phyloP scores from a whole-genome alignment of 2,329 filamentous ascomycete genomes.

The Alternaria brassicae region DNA sequence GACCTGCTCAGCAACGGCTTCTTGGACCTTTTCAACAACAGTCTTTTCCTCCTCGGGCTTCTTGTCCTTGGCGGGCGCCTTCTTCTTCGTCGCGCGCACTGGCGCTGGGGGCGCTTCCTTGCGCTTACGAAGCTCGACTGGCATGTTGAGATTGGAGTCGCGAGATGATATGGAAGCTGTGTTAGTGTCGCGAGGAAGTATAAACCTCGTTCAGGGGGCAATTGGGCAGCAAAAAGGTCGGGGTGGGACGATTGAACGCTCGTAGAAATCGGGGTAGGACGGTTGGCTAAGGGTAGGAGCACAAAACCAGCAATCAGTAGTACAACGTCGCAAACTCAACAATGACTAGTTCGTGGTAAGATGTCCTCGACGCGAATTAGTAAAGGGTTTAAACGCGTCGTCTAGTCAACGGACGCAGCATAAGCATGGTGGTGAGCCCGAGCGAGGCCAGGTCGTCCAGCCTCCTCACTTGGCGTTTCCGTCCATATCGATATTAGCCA shows the following conservation, averaged over 20 bases:
- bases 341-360: constrained; percentile 11
- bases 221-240: constrained; percentile 9
- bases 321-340: constrained; percentile 20
- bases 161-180: constrained; percentile 30
- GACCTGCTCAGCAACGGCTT: constrained; percentile 43
- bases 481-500: constrained; percentile 46
- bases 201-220: constrained; percentile 6
- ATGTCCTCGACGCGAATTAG: constrained; percentile 10
- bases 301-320: constrained; percentile 18
- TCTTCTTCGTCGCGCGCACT: constrained; percentile 57
- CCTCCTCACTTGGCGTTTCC: constrained; percentile 40
- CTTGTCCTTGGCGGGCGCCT: constrained; percentile 51
- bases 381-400: constrained; percentile 3
- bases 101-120: constrained; percentile 62
- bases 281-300: constrained; percentile 17
- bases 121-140: constrained; percentile 68
- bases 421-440: constrained; percentile 4
- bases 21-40: constrained; percentile 45
- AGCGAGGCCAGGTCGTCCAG: constrained; percentile 25
- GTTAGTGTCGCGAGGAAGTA: constrained; percentile 32
- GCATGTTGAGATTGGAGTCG: constrained; percentile 45
- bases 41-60: constrained; percentile 41
- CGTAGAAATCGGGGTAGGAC: constrained; percentile 17
- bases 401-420: constrained; percentile 3
- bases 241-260: constrained; percentile 4